phyloP scores from a whole-genome alignment of 1,284 basidiomycete genomes.

The Austroboletus niveus region DNA sequence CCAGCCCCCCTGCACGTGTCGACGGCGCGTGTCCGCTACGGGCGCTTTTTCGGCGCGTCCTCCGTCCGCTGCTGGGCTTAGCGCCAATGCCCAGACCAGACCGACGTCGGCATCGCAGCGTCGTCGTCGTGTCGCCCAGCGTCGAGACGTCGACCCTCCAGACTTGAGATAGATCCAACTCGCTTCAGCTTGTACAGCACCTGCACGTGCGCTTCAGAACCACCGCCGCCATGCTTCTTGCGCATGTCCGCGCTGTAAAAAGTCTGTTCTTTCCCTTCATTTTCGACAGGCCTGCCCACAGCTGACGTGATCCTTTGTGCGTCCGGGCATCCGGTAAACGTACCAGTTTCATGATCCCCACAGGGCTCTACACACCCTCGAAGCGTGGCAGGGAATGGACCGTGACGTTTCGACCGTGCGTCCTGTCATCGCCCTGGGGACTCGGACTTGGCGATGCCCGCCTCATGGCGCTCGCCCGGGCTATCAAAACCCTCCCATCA shows the following conservation, averaged over 20 bases:
- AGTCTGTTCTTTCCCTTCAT: slow-evolving; percentile 23
- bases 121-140: no score
- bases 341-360: slow-evolving; percentile 21
- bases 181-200: not conserved
- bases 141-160: no score
- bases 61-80: no score
- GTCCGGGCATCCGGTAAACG: slow-evolving; percentile 27
- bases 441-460: slow-evolving; percentile 30
- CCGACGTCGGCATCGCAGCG: no score
- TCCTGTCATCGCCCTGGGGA: slow-evolving; percentile 27
- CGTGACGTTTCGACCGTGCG: slow-evolving; percentile 20
- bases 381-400: slow-evolving; percentile 32
- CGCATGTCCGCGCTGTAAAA: slow-evolving; percentile 24
- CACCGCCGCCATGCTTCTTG: slow-evolving; percentile 21
- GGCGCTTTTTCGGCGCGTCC: not conserved
- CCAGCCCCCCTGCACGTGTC: slow-evolving; percentile 23
- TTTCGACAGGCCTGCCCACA: slow-evolving; percentile 15
- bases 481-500: slow-evolving; percentile 31
- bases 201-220: slow-evolving; percentile 17
- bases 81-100: no score
- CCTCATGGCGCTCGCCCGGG: slow-evolving; percentile 20
- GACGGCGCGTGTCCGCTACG: slow-evolving; percentile 1
- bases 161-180: not conserved
- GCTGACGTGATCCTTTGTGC: slow-evolving; percentile 28
- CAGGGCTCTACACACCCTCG: slow-evolving; percentile 18